Conservation (phyloP, 441 rosid genomes). For the Syzygium malaccense region DNA sequence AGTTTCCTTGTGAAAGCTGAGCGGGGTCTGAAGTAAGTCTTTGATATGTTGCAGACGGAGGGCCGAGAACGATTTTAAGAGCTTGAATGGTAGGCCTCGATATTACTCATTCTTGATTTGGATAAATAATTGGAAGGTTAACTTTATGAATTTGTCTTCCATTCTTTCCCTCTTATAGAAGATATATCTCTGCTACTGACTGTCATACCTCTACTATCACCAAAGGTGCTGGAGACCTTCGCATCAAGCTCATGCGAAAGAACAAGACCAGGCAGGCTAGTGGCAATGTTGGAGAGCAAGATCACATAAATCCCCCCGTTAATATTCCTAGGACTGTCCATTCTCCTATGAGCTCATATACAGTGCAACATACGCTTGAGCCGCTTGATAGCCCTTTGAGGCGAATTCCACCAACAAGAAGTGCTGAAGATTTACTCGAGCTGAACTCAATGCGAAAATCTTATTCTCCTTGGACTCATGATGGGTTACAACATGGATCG, state of each 20-base stretch:
- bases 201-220: background rate
- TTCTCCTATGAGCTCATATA: slow-evolving; percentile 2
- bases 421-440: slow-evolving; percentile 8
- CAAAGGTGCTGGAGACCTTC: background rate
- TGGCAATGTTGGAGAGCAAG: background rate
- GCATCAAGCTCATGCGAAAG: background rate
- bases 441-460: slow-evolving; percentile 8
- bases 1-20: background rate
- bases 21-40: background rate
- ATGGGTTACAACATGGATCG: slow-evolving; percentile 20
- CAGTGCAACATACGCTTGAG: slow-evolving; percentile 5
- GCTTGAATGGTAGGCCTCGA: background rate
- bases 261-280: background rate
- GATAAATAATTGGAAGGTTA: background rate
- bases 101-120: background rate
- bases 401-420: background rate
- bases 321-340: slow-evolving; percentile 4
- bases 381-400: slow-evolving; percentile 9
- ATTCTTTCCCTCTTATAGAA: background rate
- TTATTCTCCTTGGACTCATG: slow-evolving; percentile 11
- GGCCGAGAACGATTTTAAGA: background rate
- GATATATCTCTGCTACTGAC: background rate
- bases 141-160: background rate
- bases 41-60: background rate
- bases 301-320: background rate